These are phyloP conservation scores for Arachis stenosperma DNA, from an alignment of 306 rosid species.

Conservation along the genomic window DNA sequence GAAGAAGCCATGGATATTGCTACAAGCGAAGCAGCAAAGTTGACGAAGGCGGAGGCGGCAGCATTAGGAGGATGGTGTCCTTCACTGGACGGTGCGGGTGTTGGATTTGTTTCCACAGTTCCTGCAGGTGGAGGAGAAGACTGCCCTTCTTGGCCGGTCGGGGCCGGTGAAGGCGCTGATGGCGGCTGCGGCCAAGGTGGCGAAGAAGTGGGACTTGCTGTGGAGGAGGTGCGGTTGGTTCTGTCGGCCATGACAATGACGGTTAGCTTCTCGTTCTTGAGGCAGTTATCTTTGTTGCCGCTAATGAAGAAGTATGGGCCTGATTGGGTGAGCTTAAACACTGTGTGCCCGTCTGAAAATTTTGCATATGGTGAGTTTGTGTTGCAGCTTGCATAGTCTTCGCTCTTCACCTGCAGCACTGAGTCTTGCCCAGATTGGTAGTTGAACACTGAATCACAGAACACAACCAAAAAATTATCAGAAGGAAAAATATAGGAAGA, in stretches of 20 bases:
- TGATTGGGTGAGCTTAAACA: conserved; percentile 55
- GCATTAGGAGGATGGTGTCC: conserved; percentile 54
- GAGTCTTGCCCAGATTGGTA: conserved; percentile 80
- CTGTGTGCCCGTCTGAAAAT: conserved; percentile 69
- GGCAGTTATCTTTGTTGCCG: conserved; percentile 79
- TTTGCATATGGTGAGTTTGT: conserved; percentile 52
- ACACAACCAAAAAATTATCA: background rate
- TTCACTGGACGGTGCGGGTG: conserved; percentile 58
- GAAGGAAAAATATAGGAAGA: too few relatives aligned
- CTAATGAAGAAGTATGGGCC: conserved; percentile 83
- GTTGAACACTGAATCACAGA: conserved; percentile 63
- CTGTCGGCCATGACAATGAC: conserved; percentile 70
- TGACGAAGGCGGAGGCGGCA: conserved; percentile 57
- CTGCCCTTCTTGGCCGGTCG: conserved; percentile 30
- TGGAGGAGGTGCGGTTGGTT: conserved; percentile 34
- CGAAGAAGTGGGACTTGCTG: conserved; percentile 46
- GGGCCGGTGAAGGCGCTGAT: conserved; percentile 44
- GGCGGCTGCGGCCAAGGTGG: conserved; percentile 45
- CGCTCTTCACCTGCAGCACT: conserved; percentile 65
- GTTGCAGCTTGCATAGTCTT: conserved; percentile 74
- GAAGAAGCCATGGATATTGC: conserved; percentile 61
- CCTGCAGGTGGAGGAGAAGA: conserved; percentile 44
- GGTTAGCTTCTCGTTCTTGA: conserved; percentile 70
- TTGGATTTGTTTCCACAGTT: conserved; percentile 48
- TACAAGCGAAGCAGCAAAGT: conserved; percentile 54